A percentile compares a stretch with the other conserved stretches of the same genome.
These are phyloP conservation scores for Udeniomyces megalosporus DNA, from an alignment of 768 basidiomycete genomes.

Conservation along the genomic window DNA sequence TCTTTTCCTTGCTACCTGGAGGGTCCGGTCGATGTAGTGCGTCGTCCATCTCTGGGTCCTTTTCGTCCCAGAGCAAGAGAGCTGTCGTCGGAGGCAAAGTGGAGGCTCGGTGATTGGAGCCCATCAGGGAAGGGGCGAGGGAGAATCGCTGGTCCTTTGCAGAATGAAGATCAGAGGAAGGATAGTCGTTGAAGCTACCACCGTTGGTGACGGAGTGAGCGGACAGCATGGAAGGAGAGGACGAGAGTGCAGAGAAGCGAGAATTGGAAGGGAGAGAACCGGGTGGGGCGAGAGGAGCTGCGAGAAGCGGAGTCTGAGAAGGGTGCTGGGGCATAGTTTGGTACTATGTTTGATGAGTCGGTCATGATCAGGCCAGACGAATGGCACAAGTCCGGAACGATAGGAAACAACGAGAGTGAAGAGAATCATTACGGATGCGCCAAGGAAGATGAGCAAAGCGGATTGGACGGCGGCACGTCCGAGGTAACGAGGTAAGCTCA, in stretches of 20 bases:
- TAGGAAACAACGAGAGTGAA: too few species aligned
- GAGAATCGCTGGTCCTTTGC: background rate
- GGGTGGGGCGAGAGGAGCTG: background rate
- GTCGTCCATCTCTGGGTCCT: conserved; percentile 17
- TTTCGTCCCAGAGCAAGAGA: conserved; percentile 14
- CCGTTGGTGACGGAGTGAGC: too few species aligned
- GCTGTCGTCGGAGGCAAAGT: background rate
- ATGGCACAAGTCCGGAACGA: too few species aligned
- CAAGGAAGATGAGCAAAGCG: too few species aligned
- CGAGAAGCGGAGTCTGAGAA: conserved; percentile 2
- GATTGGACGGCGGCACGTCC: too few species aligned
- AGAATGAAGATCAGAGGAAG: background rate
- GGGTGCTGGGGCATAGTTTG: background rate
- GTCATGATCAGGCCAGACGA: background rate
- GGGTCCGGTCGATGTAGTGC: conserved; percentile 10
- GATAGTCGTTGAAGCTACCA: background rate
- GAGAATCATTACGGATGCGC: too few species aligned
- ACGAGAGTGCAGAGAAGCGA: conserved; percentile 1
- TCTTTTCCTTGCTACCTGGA: background rate
- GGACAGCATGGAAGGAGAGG: too few species aligned
- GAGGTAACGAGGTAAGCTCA: too few species aligned
- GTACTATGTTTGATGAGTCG: background rate
- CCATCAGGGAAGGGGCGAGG: background rate
- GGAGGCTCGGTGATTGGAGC: background rate
- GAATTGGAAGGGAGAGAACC: conserved; percentile 2